Conservation (phyloP, 169 alveolate species). For the Eimeria acervulina region DNA sequence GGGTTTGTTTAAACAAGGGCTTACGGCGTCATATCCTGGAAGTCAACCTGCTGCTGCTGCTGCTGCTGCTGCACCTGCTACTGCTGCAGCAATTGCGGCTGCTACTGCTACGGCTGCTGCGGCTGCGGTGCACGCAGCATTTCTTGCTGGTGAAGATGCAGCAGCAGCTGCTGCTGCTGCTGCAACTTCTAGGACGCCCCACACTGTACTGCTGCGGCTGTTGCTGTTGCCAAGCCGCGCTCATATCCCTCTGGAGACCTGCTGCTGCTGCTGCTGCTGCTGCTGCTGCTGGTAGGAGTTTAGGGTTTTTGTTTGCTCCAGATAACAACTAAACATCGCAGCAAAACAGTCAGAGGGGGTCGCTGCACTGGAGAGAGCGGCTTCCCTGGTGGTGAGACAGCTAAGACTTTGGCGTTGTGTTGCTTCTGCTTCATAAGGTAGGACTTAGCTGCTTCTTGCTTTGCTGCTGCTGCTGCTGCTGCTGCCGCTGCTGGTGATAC, state of each 20-base stretch:
- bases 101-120: background rate
- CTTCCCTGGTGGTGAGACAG: background rate
- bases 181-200: too few species aligned
- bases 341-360: background rate
- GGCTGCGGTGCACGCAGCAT: background rate
- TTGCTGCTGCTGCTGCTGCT: constrained; percentile 63
- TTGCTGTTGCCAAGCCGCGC: background rate
- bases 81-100: background rate
- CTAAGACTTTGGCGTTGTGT: background rate
- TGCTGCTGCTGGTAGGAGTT: background rate
- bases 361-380: background rate
- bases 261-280: constrained; percentile 24
- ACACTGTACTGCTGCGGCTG: background rate
- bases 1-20: too few species aligned
- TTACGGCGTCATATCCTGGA: too few species aligned
- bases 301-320: background rate
- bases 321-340: background rate
- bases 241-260: background rate
- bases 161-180: constrained; percentile 34
- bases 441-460: background rate
- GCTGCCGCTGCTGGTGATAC: background rate
- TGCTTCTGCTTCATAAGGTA: background rate
- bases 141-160: background rate
- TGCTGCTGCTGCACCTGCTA: background rate
- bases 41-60: background rate